Conservation (phyloP, 140 eudicot species). For the Anethum foeniculum region DNA sequence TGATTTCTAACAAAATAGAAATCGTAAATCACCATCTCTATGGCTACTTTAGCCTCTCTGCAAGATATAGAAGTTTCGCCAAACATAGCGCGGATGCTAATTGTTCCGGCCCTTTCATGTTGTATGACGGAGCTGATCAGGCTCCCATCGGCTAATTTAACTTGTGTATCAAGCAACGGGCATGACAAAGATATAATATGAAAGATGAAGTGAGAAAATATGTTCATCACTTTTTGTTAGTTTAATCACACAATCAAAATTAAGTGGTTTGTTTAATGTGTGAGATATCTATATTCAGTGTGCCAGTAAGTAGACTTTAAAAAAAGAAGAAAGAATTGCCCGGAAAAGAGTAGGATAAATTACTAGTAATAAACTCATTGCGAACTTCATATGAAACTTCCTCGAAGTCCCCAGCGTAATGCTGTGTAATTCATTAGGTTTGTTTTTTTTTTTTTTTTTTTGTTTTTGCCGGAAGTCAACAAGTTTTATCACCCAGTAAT, state of each 20-base stretch:
- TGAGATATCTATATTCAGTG: too few species aligned
- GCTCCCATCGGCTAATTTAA: background rate
- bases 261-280: too few species aligned
- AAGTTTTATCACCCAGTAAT: too few species aligned
- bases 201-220: background rate
- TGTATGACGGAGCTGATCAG: background rate
- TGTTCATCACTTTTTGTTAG: background rate
- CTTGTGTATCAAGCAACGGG: background rate
- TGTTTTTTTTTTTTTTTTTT: too few species aligned
- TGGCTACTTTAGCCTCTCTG: background rate
- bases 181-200: background rate
- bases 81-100: background rate
- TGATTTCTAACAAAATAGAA: background rate
- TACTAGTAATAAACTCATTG: background rate
- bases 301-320: too few species aligned
- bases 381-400: background rate
- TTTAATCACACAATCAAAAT: background rate
- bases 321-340: background rate
- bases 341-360: background rate
- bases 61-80: background rate
- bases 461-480: too few species aligned
- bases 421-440: background rate
- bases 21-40: constrained; percentile 21
- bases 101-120: background rate
- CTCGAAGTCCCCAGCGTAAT: background rate